Base-by-base conservation (phyloP, 164 flowering plant genomes). In the Stephania japonica region DNA sequence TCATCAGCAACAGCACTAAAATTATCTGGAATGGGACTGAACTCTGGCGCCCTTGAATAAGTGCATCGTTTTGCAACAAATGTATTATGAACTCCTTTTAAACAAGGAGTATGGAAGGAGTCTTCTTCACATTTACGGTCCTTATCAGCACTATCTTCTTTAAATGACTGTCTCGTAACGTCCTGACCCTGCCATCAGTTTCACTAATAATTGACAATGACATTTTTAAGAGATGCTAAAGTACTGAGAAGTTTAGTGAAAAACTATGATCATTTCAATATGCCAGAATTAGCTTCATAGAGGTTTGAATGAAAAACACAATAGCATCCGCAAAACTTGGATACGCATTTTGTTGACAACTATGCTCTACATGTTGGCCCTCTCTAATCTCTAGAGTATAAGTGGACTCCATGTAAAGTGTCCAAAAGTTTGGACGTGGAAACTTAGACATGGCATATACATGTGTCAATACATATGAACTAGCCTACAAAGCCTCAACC, bases 1-100 rank as follows among this genome's bases (percentile, higher is more conserved):
- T 96, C 98, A 83, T 96, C 99, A 75, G 91, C 97, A 68, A 93
- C 81, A 80, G 89, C 77, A 76, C 81, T 82, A 77, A 90, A 81
- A 68, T 83, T 32, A 82, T 89, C 92, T 74, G 93, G 91, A 73
- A 93, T 77, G 56, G 99, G 99, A 77, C 99, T 96, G 73, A 41
- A 86, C 63, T 89, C 97, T 43, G 88, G 82, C 42, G 83, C 72
- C 65, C 68, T 76, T 71, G 88, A 82, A 76, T 87, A 84, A 73
- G 83, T 81, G 72, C 93, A 86, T 66, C 98, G 76, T 72, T 80
- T 90, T 24, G 65, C 87, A 73, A 95, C 99, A 83, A 90, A 91
- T 23, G 82, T 78, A 79, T 80, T 88, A 11, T 88, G 86, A 67
- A 70, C 77, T 67, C 88, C 81, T 84, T 87, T 91, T 47, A 85